Evolutionary conservation across 1,139 yeast genomes (phyloP).

Genomic region (Taphrina communis): DNA sequence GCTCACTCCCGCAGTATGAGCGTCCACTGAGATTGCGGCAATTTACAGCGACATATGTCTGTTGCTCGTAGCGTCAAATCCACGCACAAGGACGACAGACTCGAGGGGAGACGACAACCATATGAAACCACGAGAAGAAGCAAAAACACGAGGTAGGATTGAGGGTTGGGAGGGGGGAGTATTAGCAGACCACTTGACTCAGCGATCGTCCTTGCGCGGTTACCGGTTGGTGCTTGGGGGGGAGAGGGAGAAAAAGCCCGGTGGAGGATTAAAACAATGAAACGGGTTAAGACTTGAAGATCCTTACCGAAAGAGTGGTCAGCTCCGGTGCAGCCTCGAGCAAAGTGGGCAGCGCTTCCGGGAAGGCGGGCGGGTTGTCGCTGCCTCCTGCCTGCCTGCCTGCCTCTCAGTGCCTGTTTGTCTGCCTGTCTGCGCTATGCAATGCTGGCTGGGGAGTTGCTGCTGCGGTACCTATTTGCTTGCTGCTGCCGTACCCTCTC

Average conservation of each 20-base stretch:
- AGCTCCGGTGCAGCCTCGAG: conserved; percentile 11
- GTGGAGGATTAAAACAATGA: conserved; percentile 2
- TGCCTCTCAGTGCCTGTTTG: too few species aligned
- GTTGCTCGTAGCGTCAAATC: background rate
- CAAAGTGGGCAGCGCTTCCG: background rate
- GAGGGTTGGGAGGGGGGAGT: background rate
- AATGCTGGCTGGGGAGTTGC: too few species aligned
- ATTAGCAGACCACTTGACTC: background rate
- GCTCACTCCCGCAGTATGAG: too few species aligned
- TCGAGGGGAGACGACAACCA: background rate
- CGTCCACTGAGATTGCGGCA: background rate
- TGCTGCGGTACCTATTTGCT: too few species aligned
- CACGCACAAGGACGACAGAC: background rate
- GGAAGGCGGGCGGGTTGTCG: too few species aligned
- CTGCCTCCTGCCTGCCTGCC: too few species aligned
- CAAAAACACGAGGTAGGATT: background rate
- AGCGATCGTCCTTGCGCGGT: conserved; percentile 3
- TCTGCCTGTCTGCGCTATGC: too few species aligned
- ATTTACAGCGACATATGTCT: background rate
- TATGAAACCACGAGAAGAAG: background rate
- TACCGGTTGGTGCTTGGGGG: too few species aligned
- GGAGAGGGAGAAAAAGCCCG: background rate
- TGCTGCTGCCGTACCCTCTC: too few species aligned
- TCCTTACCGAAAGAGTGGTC: conserved; percentile 13
- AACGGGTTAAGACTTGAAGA: conserved; percentile 8